These are phyloP conservation scores for Gaultheria prostrata DNA, from an alignment of 148 eudicot genomes.

Conservation along the genomic window DNA sequence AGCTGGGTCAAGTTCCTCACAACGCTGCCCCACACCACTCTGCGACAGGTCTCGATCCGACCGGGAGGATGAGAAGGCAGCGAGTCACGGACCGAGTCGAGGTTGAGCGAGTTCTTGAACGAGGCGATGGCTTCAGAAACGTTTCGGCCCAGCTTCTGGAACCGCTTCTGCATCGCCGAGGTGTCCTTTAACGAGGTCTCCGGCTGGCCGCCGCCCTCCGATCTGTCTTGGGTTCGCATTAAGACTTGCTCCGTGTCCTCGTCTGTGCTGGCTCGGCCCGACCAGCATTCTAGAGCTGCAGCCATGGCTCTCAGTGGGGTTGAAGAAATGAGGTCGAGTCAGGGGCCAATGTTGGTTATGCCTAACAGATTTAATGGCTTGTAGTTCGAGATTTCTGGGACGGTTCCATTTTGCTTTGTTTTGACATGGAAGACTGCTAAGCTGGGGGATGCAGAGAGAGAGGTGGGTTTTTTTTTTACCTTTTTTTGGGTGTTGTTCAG, in stretches of 20 bases:
- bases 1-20: slow-evolving; percentile 85
- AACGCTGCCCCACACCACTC: slow-evolving; percentile 71
- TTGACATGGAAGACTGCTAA: background rate
- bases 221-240: slow-evolving; percentile 79
- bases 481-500: too few relatives aligned
- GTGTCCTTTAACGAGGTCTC: slow-evolving; percentile 35
- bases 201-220: slow-evolving; percentile 40
- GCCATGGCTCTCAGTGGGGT: slow-evolving; percentile 41
- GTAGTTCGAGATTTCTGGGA: background rate
- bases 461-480: too few relatives aligned
- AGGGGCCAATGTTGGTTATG: background rate
- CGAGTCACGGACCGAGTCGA: slow-evolving; percentile 59
- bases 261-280: slow-evolving; percentile 65
- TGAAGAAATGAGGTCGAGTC: background rate
- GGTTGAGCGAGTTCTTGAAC: slow-evolving; percentile 70
- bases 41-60: slow-evolving; percentile 51
- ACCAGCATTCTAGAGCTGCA: slow-evolving; percentile 95
- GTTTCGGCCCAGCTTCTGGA: slow-evolving; percentile 72
- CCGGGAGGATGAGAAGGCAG: slow-evolving; percentile 21
- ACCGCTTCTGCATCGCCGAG: slow-evolving; percentile 69
- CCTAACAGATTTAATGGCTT: background rate
- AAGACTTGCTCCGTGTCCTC: slow-evolving; percentile 79
- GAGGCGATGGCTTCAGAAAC: slow-evolving; percentile 87
- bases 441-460: slow-evolving; percentile 1
- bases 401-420: slow-evolving; percentile 10